phyloP scores from a whole-genome alignment of 2,329 filamentous ascomycete species.

The Botrytis medusae region DNA sequence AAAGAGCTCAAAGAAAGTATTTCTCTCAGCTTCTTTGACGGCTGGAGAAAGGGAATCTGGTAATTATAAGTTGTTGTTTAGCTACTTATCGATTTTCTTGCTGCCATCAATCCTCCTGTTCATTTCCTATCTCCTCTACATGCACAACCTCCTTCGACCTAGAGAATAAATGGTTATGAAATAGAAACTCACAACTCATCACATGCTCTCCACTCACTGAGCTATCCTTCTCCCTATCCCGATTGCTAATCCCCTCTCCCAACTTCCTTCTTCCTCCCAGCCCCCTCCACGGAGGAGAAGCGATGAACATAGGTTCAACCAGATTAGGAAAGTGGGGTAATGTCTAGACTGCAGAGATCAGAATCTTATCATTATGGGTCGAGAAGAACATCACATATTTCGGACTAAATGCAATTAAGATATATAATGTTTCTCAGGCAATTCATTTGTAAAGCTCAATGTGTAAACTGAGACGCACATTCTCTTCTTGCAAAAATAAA shows the following conservation, averaged over 20 bases:
- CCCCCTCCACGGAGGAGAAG: neutral
- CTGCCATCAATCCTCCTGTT: neutral
- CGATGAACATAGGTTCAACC: neutral
- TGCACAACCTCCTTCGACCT: too few species aligned
- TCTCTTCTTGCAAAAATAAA: neutral
- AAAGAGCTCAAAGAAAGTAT: neutral
- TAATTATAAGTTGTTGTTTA: neutral
- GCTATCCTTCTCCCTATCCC: too few species aligned
- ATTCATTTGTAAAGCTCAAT: neutral
- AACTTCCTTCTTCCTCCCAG: too few species aligned
- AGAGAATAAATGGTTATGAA: too few species aligned
- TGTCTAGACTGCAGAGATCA: neutral
- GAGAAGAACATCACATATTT: neutral
- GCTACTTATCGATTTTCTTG: neutral
- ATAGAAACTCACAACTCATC: too few species aligned
- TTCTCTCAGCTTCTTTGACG: neutral
- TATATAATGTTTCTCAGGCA: neutral
- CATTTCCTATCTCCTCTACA: neutral
- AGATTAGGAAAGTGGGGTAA: neutral
- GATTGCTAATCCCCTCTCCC: too few species aligned
- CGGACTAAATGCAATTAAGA: neutral
- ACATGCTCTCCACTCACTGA: too few species aligned
- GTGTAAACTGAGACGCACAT: neutral
- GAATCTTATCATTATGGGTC: neutral
- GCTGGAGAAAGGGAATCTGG: accelerated